Conservation (phyloP, 495 filamentous ascomycete genomes). For the Hypoxylon rickii region DNA sequence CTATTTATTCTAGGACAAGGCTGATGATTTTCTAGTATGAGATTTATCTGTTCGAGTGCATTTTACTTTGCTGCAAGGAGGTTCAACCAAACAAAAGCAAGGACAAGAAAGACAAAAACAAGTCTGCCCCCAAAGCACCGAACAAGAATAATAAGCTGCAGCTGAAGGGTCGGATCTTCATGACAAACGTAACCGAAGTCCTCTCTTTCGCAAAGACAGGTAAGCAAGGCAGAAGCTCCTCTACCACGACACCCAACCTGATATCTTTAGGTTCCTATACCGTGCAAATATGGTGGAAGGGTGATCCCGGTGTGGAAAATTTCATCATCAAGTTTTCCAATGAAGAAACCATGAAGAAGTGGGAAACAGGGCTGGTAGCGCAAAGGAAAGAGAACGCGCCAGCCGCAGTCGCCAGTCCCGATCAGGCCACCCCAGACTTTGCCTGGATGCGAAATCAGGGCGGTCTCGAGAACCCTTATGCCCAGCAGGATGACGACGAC, state of each 20-base stretch:
- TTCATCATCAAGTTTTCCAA: slow-evolving; percentile 91
- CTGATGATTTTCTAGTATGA: slow-evolving; percentile 70
- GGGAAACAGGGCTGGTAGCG: slow-evolving; percentile 67
- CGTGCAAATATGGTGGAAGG: slow-evolving; percentile 98
- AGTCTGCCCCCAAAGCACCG: slow-evolving; percentile 63
- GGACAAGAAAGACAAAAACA: slow-evolving; percentile 64
- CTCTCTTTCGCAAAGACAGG: slow-evolving; percentile 81
- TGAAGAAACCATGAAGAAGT: slow-evolving; percentile 90
- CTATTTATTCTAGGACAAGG: slow-evolving; percentile 1
- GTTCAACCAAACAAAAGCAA: slow-evolving; percentile 84
- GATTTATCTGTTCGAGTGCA: slow-evolving; percentile 95
- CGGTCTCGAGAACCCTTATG: slow-evolving; percentile 76
- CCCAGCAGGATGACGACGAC: slow-evolving; percentile 77
- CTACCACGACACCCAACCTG: slow-evolving; percentile 14
- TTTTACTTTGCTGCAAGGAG: slow-evolving; percentile 97
- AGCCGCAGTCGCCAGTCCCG: slow-evolving; percentile 38
- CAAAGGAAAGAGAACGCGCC: slow-evolving; percentile 60
- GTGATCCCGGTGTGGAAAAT: slow-evolving; percentile 93
- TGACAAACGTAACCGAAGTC: slow-evolving; percentile 98
- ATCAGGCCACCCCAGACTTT: slow-evolving; percentile 63
- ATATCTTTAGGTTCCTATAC: slow-evolving; percentile 75
- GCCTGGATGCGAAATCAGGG: slow-evolving; percentile 72
- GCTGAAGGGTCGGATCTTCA: slow-evolving; percentile 96
- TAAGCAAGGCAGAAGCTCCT: slow-evolving; percentile 45
- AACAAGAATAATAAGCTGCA: slow-evolving; percentile 80